Base-by-base conservation (phyloP, 352 stramenopile species). In the Sclerospora graminicola region DNA sequence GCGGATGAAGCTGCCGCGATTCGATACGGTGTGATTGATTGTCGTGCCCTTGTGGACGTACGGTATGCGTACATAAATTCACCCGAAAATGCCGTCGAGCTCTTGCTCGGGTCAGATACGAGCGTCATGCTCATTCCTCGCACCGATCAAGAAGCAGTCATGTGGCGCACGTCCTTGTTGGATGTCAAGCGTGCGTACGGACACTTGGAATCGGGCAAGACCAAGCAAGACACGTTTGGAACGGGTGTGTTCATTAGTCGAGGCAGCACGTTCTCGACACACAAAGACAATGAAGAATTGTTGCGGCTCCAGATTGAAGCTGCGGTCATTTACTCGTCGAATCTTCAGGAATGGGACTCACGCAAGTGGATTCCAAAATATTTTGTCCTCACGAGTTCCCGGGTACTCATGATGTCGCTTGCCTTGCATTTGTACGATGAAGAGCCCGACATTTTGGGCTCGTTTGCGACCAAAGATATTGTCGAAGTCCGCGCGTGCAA, bases 351-450 rank as follows among this genome's bases (percentile, higher is more conserved):
- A 18, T 93, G 78, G 78, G 81, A 93, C 29, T 78, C 72, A 5
- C 73, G 68, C 24, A 90, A 89, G 45, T 93, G 81, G 81, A 89
- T 93, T 29, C 72, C 81, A 0, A 93, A 93, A 54, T 93, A 93
- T 45, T 90, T 89, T 48, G 81, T 93, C 24, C 48, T 93, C 20
- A 93, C 81, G 19, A 84, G 51, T 32, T 87, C 78, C 8, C 81
- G 81, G 8, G 64, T 93, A 29, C 59, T 93, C 14, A 60, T 90
- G 8, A 60, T 89, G 39, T 89, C 81, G 10, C 70, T 93, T 1
- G 81, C 81, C 14, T 40, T 93, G 30, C 81, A 93, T 32, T 36
- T 93, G 43, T 93, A 90, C 56, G 81, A 93, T 39, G 81, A 93
- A 51, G 81, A 93, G 47, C 81, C 81, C 13, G 81, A 93, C 36